A percentile compares a stretch with the other conserved stretches of the same genome.
These are phyloP conservation scores for Postia placenta DNA, from an alignment of 768 basidiomycete genomes.

Conservation along the genomic window DNA sequence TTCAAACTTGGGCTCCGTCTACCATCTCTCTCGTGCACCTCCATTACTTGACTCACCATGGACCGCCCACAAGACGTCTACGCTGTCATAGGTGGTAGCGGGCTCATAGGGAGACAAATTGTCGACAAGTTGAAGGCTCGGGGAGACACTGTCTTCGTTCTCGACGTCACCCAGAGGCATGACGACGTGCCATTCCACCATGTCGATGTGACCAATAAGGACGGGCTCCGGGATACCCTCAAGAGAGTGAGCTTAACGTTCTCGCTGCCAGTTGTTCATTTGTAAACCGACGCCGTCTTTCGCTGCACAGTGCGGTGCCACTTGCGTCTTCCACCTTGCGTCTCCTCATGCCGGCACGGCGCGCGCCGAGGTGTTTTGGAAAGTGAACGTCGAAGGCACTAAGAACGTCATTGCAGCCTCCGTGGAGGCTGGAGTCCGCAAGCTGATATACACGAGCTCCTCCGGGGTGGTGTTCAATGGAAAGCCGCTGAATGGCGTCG, in stretches of 20 bases:
- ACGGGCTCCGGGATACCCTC: conserved; percentile 65
- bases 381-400: conserved; percentile 93
- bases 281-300: background rate
- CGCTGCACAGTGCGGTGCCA: conserved; percentile 79
- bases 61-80: too few relatives aligned
- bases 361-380: conserved; percentile 71
- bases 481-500: conserved; percentile 70
- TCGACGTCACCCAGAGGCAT: conserved; percentile 91
- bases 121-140: conserved; percentile 79
- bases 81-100: conserved; percentile 91
- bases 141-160: conserved; percentile 75
- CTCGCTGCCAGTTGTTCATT: background rate
- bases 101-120: conserved; percentile 87
- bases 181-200: conserved; percentile 84
- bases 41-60: too few relatives aligned
- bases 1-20: too few relatives aligned
- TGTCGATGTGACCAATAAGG: conserved; percentile 81
- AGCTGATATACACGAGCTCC: conserved; percentile 92
- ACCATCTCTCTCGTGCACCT: too few relatives aligned
- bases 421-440: conserved; percentile 60
- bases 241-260: conserved; percentile 46
- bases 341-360: conserved; percentile 69
- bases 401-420: conserved; percentile 80
- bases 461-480: conserved; percentile 90
- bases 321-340: conserved; percentile 94